These are phyloP conservation scores for Cryptococcus sp. DNA, from an alignment of 1,284 basidiomycete genomes.

Conservation along the genomic window DNA sequence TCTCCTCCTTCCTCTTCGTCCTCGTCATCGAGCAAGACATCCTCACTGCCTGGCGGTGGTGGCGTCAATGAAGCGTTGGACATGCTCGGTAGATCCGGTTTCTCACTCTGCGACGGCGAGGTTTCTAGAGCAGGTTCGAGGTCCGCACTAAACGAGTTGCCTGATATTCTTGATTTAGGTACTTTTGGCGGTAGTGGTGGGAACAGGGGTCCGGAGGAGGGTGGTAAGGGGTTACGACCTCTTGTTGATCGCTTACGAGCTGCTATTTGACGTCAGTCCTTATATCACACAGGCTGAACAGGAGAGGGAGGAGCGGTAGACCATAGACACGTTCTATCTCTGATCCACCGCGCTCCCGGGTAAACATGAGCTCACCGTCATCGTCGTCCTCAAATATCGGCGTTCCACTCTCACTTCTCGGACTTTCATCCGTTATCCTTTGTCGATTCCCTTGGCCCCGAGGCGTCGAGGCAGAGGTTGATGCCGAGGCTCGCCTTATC, in stretches of 20 bases:
- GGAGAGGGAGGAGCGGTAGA: too few relatives aligned
- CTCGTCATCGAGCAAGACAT: constrained; percentile 17
- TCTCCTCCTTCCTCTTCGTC: background rate
- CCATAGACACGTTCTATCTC: too few relatives aligned
- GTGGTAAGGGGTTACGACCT: constrained; percentile 41
- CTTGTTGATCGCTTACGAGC: constrained; percentile 32
- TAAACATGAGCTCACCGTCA: constrained; percentile 16
- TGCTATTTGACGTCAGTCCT: constrained; percentile 9
- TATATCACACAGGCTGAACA: too few relatives aligned
- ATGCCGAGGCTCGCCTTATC: too few relatives aligned
- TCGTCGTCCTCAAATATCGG: constrained; percentile 16
- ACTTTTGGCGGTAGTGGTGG: constrained; percentile 45
- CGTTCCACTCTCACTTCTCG: constrained; percentile 3
- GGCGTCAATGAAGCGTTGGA: constrained; percentile 32
- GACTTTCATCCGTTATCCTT: too few relatives aligned
- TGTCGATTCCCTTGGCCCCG: too few relatives aligned
- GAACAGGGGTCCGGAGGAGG: constrained; percentile 41
- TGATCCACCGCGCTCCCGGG: too few relatives aligned
- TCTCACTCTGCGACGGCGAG: constrained; percentile 6
- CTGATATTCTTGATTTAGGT: constrained; percentile 29
- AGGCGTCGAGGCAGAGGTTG: too few relatives aligned
- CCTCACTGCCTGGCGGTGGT: constrained; percentile 32
- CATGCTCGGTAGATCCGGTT: constrained; percentile 10
- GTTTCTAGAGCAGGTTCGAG: background rate
- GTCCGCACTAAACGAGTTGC: background rate